Evolutionary conservation across 805 yeast species (phyloP).

Genomic region (Cyberlindnera meyerae): DNA sequence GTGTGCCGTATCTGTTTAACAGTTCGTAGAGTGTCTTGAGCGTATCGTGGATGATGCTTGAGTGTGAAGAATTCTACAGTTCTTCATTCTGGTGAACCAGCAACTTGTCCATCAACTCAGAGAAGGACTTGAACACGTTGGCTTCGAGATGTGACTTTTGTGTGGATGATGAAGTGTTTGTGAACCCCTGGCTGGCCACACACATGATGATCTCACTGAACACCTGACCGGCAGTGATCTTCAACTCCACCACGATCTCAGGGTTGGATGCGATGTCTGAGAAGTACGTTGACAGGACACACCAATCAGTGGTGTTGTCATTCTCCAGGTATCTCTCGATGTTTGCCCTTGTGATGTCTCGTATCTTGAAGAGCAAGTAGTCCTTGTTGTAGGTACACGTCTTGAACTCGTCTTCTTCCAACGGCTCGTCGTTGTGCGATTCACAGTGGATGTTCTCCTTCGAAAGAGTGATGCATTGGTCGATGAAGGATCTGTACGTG

Average conservation of each 20-base stretch:
- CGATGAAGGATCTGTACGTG: slow-evolving; percentile 45
- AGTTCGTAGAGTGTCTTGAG: slow-evolving; percentile 63
- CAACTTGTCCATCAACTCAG: slow-evolving; percentile 39
- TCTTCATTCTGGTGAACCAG: slow-evolving; percentile 27
- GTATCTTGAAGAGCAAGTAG: slow-evolving; percentile 50
- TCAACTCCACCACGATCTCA: slow-evolving; percentile 35
- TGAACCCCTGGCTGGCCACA: slow-evolving; percentile 22
- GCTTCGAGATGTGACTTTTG: slow-evolving; percentile 34
- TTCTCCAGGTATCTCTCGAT: slow-evolving; percentile 41
- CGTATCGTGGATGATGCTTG: slow-evolving; percentile 59
- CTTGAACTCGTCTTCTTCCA: slow-evolving; percentile 19
- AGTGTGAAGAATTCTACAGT: slow-evolving; percentile 49
- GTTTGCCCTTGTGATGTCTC: slow-evolving; percentile 48
- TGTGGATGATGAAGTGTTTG: background rate
- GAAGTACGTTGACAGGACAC: slow-evolving; percentile 40
- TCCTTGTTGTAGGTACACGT: slow-evolving; percentile 50
- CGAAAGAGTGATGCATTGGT: slow-evolving; percentile 43
- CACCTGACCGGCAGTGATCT: slow-evolving; percentile 45
- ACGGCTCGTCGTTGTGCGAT: slow-evolving; percentile 20
- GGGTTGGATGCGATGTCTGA: slow-evolving; percentile 42
- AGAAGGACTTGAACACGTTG: slow-evolving; percentile 45
- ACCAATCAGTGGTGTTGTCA: slow-evolving; percentile 44
- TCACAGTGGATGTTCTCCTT: slow-evolving; percentile 18
- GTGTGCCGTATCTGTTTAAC: slow-evolving; percentile 73
- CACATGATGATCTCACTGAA: slow-evolving; percentile 46